Conservation (phyloP, 768 basidiomycete species). For the Leucosporidium yakuticum region DNA sequence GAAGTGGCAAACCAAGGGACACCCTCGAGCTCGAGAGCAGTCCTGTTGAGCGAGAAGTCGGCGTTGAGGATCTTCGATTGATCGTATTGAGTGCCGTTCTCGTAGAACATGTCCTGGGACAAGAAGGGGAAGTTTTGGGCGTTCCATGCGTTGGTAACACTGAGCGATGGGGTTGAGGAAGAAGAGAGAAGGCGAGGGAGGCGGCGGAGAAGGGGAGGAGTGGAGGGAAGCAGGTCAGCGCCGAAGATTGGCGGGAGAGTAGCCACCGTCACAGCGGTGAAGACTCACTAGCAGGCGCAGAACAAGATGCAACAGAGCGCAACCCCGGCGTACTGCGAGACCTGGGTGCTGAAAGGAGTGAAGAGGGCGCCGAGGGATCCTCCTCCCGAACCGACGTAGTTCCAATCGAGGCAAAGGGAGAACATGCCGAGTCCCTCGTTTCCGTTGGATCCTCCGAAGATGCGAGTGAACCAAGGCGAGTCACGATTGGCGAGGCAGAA, state of each 20-base stretch:
- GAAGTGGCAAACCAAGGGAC: slow-evolving; percentile 25
- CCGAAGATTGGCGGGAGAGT: no score
- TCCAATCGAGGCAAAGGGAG: slow-evolving; percentile 8
- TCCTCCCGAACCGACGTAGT: not conserved
- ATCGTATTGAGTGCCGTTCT: slow-evolving; percentile 37
- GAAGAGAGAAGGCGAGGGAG: no score
- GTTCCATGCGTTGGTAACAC: slow-evolving; percentile 38
- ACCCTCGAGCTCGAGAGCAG: slow-evolving; percentile 23
- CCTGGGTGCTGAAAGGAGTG: slow-evolving; percentile 41
- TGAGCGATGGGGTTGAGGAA: no score
- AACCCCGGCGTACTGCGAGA: slow-evolving; percentile 36
- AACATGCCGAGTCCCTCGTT: slow-evolving; percentile 44
- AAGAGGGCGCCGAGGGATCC: slow-evolving; percentile 27
- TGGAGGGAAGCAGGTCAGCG: no score
- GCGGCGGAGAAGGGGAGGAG: no score
- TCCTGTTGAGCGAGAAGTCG: slow-evolving; percentile 37
- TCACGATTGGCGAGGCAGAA: slow-evolving; percentile 43
- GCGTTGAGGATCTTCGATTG: slow-evolving; percentile 37
- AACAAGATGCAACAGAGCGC: slow-evolving; percentile 37
- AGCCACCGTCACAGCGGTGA: no score
- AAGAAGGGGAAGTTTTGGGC: slow-evolving; percentile 42
- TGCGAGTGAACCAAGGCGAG: slow-evolving; percentile 42
- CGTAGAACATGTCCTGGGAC: slow-evolving; percentile 39
- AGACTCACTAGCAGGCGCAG: slow-evolving; percentile 1
- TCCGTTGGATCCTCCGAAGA: slow-evolving; percentile 46